Evolutionary conservation across 345 rosid genomes (phyloP).

Genomic region (Melastoma malabathricum): DNA sequence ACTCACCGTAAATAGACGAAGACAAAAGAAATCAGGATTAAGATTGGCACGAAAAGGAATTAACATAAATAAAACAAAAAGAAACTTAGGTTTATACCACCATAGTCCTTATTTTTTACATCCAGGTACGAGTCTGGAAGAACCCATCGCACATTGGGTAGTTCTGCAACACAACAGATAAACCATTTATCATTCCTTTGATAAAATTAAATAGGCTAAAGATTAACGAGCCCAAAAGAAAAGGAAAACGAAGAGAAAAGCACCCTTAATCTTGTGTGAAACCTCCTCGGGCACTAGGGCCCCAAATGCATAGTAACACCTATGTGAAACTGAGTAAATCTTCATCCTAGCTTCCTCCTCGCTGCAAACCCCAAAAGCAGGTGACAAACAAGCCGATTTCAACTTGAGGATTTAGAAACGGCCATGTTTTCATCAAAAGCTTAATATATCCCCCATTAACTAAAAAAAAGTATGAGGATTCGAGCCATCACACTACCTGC

Average conservation of each 20-base stretch:
- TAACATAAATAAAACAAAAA: neutral
- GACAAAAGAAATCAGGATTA: no score
- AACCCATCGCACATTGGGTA: conserved; percentile 86
- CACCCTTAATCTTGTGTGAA: conserved; percentile 70
- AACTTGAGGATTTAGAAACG: no score
- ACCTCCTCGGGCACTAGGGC: conserved; percentile 62
- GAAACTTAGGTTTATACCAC: conserved; percentile 36
- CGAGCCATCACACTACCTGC: conserved; percentile 30
- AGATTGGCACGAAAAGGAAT: no score
- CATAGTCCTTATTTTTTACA: conserved; percentile 85
- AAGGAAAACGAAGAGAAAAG: neutral
- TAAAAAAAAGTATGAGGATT: no score
- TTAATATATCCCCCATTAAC: no score
- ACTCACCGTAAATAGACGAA: no score
- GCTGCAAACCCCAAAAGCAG: conserved; percentile 14
- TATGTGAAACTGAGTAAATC: conserved; percentile 69
- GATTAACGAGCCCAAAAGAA: neutral
- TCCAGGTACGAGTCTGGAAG: conserved; percentile 95
- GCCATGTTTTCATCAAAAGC: no score
- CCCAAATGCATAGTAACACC: conserved; percentile 78
- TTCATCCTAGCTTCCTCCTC: conserved; percentile 88
- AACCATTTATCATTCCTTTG: no score
- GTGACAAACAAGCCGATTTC: no score
- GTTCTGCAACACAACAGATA: conserved; percentile 23
- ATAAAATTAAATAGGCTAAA: no score